Base-by-base conservation (phyloP, 2,329 filamentous ascomycete genomes). In the Phyllosticta ampelicida region DNA sequence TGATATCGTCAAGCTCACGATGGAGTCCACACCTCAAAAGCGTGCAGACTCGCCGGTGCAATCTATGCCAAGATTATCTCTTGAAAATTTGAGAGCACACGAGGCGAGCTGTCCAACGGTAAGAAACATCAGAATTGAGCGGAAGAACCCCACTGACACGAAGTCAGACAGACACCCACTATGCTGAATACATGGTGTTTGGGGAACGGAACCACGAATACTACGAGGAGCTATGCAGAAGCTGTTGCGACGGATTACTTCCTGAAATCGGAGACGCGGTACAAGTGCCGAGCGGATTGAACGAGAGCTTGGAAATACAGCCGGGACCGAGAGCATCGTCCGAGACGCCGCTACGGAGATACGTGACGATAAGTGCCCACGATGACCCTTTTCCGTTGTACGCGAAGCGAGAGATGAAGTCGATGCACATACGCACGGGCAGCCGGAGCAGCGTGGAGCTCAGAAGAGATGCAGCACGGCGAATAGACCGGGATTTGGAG, bases 261-360 rank as follows among this genome's bases (percentile, higher is more conserved):
- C 36, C 36, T n/a, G 36, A 44, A n/a, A 18, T 44, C 36, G 36
- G 36, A 44, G 36, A 44, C 36, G 36, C 36, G n/a, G 36, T 44
- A n/a, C 36, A 8, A n/a, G 13, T 44, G n/a, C 36, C 36, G 5
- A 44, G 36, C n/a, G 13, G 36, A n/a, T n/a, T 44, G 8, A n/a
- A 8, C 36, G 48, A 54, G 8, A 16, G 28, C 8, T 18, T 58
- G 26, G 54, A 58, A 19, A 36, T 58, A 6, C 28, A 23, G 4
- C 52, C 53, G 20, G 19, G 26, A 5, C 56, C 56, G 9, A 44
- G 52, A 19, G 5, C 26, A 28, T 58, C 56, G 23, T 44, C 36
- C 11, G 56, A 58, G 52, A 54, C 56, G 28, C 56, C 56, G 10
- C 53, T 58, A 29, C 56, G 56, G 9, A 50, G 56, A 51, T 58